Evolutionary conservation across 73 alveolate genomes (phyloP).

Genomic region (Uronychia binucleata): DNA sequence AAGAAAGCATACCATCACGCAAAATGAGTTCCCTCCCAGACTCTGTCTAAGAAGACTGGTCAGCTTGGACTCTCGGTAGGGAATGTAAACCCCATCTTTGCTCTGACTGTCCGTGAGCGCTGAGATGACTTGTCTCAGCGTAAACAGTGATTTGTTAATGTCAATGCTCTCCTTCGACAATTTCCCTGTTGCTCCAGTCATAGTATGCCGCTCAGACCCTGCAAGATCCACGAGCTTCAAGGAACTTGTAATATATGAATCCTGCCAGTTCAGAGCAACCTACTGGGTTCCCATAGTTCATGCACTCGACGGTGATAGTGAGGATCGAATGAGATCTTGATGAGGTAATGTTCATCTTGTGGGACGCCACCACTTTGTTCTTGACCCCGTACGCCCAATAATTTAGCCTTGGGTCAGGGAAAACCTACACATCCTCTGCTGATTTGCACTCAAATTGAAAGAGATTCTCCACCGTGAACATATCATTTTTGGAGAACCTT

Average conservation of each 20-base stretch:
- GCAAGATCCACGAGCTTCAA: constrained; percentile 92
- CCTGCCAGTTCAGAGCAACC: no score
- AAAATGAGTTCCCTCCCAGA: constrained; percentile 95
- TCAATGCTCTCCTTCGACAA: constrained; percentile 87
- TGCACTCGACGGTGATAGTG: constrained; percentile 86
- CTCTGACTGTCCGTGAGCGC: constrained; percentile 63
- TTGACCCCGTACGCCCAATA: constrained; percentile 59
- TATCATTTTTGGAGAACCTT: constrained; percentile 68
- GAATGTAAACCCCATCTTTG: constrained; percentile 54
- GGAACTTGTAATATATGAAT: constrained; percentile 63
- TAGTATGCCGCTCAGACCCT: constrained; percentile 88
- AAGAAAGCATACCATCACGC: no score
- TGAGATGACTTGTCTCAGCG: constrained; percentile 86
- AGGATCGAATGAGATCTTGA: constrained; percentile 91
- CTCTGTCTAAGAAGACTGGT: constrained; percentile 92
- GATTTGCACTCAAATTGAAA: constrained; percentile 59
- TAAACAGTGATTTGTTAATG: constrained; percentile 87
- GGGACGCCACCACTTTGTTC: constrained; percentile 89
- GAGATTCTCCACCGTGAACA: constrained; percentile 71
- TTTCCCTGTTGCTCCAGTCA: constrained; percentile 84
- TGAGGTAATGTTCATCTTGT: constrained; percentile 80
- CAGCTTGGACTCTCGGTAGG: constrained; percentile 96
- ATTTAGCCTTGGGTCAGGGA: constrained; percentile 27
- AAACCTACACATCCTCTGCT: constrained; percentile 61
- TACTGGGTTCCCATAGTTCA: constrained; percentile 52